A percentile compares a stretch with the other conserved stretches of the same genome.
Conservation (phyloP, 768 basidiomycete genomes). For the Candolleomyces eurysporus region DNA sequence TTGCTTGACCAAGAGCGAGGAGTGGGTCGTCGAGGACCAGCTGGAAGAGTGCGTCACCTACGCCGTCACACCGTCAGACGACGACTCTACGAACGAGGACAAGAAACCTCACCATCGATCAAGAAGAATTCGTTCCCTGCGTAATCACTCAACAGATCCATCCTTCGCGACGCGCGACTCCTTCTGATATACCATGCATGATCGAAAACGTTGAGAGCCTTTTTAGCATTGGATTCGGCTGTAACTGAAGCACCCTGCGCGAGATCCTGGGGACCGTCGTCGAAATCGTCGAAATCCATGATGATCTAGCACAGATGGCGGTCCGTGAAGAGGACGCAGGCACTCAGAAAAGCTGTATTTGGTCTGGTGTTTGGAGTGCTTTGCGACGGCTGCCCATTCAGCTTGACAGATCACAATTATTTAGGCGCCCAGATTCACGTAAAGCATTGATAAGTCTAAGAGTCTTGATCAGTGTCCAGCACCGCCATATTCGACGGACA, state of each 20-base stretch:
- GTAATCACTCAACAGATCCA: conserved; percentile 73
- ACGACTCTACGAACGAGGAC: neutral
- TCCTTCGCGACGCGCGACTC: conserved; percentile 31
- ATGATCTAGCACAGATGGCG: neutral
- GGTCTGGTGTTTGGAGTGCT: no score
- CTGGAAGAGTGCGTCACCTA: conserved; percentile 64
- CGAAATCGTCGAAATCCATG: conserved; percentile 20
- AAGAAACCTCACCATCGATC: conserved; percentile 49
- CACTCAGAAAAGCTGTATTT: no score
- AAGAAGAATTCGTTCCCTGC: conserved; percentile 65
- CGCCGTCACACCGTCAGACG: neutral
- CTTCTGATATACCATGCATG: conserved; percentile 14
- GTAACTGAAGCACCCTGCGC: neutral
- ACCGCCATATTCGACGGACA: no score
- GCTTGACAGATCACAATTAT: no score
- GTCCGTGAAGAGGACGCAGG: no score
- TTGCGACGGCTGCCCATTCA: no score
- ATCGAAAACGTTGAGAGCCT: conserved; percentile 13
- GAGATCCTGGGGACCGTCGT: neutral
- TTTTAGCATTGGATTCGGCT: neutral
- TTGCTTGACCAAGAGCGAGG: conserved; percentile 51
- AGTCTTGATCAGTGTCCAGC: no score
- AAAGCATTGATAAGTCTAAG: no score
- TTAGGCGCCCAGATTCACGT: no score
- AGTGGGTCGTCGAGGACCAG: conserved; percentile 57